These are phyloP conservation scores for Alternaria triticimaculans DNA, from an alignment of 2,329 filamentous ascomycete genomes.

Conservation along the genomic window DNA sequence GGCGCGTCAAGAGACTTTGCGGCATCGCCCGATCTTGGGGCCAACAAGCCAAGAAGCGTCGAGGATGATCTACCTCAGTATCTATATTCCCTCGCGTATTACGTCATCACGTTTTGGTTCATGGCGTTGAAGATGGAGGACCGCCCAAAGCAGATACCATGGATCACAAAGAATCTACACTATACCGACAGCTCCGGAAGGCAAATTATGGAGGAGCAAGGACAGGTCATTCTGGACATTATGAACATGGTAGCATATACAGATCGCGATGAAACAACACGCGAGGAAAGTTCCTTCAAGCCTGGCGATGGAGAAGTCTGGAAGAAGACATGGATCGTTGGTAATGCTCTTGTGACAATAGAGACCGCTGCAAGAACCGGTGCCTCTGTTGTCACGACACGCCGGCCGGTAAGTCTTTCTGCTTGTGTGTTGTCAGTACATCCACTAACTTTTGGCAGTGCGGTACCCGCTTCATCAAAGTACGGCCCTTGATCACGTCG, in stretches of 20 bases:
- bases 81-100: conserved; percentile 90
- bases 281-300: conserved; percentile 69
- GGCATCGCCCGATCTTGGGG: conserved; percentile 33
- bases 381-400: conserved; percentile 73
- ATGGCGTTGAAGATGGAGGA: conserved; percentile 85
- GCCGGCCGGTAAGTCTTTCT: conserved; percentile 73
- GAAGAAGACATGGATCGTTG: conserved; percentile 74
- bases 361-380: conserved; percentile 72
- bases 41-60: conserved; percentile 50
- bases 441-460: conserved; percentile 36
- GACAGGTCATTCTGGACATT: conserved; percentile 90
- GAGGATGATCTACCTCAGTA: conserved; percentile 88
- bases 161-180: conserved; percentile 84
- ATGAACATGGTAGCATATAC: conserved; percentile 89
- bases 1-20: conserved; percentile 53
- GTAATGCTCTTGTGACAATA: conserved; percentile 75
- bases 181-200: conserved; percentile 78
- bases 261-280: conserved; percentile 78
- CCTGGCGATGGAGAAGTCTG: conserved; percentile 70
- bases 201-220: conserved; percentile 86
- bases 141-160: conserved; percentile 81
- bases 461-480: conserved; percentile 51
- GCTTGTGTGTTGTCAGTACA: conserved; percentile 26
- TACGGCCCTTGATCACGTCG: conserved; percentile 45
- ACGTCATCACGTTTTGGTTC: conserved; percentile 98